These are phyloP conservation scores for Boechera divaricarpa DNA, from an alignment of 345 rosid genomes.

Conservation along the genomic window DNA sequence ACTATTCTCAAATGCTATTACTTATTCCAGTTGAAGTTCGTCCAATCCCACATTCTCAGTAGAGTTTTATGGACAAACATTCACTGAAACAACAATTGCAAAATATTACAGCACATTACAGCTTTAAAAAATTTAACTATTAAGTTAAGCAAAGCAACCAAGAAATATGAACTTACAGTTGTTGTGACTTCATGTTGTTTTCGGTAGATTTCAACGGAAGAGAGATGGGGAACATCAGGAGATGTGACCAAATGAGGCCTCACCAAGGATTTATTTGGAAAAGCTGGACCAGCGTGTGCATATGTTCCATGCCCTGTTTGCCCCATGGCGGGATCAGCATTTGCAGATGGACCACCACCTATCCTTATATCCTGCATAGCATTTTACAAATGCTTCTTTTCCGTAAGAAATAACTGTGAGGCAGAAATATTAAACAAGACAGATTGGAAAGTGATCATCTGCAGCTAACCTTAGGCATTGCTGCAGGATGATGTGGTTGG, in stretches of 20 bases:
- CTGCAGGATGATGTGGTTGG: conserved; percentile 64
- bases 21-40: conserved; percentile 51
- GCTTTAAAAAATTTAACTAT: conserved; percentile 6
- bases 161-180: conserved; percentile 57
- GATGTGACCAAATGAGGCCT: conserved; percentile 60
- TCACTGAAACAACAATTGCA: conserved; percentile 50
- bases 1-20: conserved; percentile 49
- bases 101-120: conserved; percentile 43
- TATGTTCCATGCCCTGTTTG: conserved; percentile 56
- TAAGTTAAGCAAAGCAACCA: conserved; percentile 14
- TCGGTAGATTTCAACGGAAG: conserved; percentile 75
- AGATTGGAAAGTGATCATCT: conserved; percentile 18
- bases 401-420: conserved; percentile 3
- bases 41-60: conserved; percentile 47
- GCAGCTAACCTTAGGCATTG: conserved; percentile 59
- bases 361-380: conserved; percentile 60
- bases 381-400: background rate
- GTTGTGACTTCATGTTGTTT: conserved; percentile 90
- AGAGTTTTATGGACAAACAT: conserved; percentile 50
- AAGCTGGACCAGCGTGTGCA: conserved; percentile 56
- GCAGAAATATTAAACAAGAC: conserved; percentile 17
- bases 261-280: conserved; percentile 53
- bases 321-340: conserved; percentile 53
- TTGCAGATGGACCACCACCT: conserved; percentile 53
- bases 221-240: conserved; percentile 53